Conservation (phyloP, 2,329 filamentous ascomycete genomes). For the Knoxdaviesia proteae region DNA sequence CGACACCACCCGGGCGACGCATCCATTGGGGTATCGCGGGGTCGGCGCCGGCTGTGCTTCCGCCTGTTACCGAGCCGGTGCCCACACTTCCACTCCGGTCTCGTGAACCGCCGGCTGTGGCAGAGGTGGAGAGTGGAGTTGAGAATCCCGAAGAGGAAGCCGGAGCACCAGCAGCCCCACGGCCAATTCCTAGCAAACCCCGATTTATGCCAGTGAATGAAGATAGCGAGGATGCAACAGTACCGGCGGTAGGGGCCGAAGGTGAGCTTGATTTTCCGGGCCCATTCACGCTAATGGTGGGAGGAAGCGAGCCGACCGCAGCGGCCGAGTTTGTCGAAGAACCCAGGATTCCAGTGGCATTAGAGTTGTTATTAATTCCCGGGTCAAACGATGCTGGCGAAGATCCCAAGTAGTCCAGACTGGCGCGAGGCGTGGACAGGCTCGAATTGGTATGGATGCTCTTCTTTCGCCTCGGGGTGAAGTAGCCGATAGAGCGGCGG, state of each 20-base stretch:
- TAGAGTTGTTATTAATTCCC: too few relatives aligned
- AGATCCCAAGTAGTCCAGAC: constrained; percentile 34
- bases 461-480: constrained; percentile 79
- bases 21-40: constrained; percentile 37
- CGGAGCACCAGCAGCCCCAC: too few relatives aligned
- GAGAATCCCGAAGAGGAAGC: background rate
- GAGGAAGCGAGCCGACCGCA: too few relatives aligned
- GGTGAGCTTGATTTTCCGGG: too few relatives aligned
- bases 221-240: too few relatives aligned
- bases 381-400: constrained; percentile 11
- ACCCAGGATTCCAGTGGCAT: too few relatives aligned
- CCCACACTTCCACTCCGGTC: constrained; percentile 15
- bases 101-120: constrained; percentile 7
- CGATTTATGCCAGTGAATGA: too few relatives aligned
- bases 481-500: constrained; percentile 66
- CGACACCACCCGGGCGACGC: constrained; percentile 70
- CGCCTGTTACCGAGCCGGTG: constrained; percentile 6
- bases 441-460: constrained; percentile 46
- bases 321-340: too few relatives aligned
- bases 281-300: too few relatives aligned
- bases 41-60: background rate
- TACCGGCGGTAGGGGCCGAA: too few relatives aligned
- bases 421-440: constrained; percentile 45
- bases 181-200: too few relatives aligned
- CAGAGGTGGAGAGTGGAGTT: constrained; percentile 1